A percentile compares a stretch with the other conserved stretches of the same genome.
Conservation (phyloP, 768 basidiomycete genomes). For the Termitomyces sp. region DNA sequence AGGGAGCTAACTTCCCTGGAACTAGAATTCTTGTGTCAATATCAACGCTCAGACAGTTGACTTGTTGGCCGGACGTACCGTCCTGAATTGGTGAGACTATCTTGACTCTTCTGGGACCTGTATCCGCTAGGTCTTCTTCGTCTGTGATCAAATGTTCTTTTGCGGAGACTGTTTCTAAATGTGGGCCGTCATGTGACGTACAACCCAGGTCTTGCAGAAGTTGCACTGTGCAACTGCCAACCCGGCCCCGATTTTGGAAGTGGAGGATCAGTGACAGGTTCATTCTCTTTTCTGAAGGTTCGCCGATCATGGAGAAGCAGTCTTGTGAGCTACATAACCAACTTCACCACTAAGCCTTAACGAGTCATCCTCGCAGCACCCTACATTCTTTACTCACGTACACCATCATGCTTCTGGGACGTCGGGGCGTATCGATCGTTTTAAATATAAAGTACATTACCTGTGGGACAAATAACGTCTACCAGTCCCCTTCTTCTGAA, state of each 20-base stretch:
- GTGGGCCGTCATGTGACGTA: neutral
- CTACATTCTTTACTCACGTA: neutral
- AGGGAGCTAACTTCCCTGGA: neutral
- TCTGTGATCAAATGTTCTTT: neutral
- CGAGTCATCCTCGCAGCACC: neutral
- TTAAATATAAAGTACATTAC: neutral
- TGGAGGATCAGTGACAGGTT: too few species aligned
- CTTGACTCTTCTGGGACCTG: neutral
- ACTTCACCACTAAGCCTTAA: neutral
- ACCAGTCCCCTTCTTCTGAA: neutral
- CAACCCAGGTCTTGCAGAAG: too few species aligned
- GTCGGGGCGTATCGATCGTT: slow-evolving; percentile 2
- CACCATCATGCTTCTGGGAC: neutral
- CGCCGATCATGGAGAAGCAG: slow-evolving; percentile 1
- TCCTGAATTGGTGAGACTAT: neutral
- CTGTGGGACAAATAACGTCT: neutral
- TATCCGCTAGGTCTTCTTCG: neutral
- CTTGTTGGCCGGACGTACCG: neutral
- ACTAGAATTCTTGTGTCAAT: neutral
- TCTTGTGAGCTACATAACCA: neutral
- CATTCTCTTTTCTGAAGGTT: neutral
- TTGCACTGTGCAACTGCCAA: neutral
- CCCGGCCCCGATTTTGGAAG: neutral
- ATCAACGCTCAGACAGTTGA: neutral
- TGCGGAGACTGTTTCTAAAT: neutral